Evolutionary conservation across 2,329 filamentous ascomycete species (phyloP).

Genomic region (Paecilomyces niveus): DNA sequence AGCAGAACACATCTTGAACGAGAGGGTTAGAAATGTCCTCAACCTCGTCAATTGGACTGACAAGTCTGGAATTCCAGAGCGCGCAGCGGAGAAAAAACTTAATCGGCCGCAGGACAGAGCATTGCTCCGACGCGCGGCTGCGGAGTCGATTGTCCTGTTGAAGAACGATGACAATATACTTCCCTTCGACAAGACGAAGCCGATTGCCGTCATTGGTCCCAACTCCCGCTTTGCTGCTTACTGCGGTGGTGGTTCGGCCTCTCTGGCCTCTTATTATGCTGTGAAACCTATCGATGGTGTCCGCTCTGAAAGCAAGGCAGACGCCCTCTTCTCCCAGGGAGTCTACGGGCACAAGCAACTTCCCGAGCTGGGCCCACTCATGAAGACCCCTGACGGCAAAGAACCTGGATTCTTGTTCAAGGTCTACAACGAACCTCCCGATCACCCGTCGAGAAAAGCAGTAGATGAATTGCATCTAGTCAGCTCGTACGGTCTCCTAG

Average conservation of each 20-base stretch:
- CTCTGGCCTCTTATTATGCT: constrained; percentile 40
- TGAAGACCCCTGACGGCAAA: constrained; percentile 46
- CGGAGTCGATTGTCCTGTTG: constrained; percentile 64
- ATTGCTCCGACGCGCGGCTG: constrained; percentile 58
- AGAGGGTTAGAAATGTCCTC: constrained; percentile 52
- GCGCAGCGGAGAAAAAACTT: constrained; percentile 46
- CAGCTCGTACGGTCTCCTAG: constrained; percentile 40
- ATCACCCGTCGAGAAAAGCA: constrained; percentile 38
- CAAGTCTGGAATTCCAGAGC: constrained; percentile 48
- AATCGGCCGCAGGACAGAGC: constrained; percentile 57
- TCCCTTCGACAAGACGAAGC: constrained; percentile 45
- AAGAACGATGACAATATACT: constrained; percentile 63
- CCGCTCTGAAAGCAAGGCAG: constrained; percentile 24
- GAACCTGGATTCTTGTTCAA: constrained; percentile 54
- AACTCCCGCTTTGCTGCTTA: constrained; percentile 43
- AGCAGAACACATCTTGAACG: constrained; percentile 47
- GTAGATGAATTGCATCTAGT: constrained; percentile 46
- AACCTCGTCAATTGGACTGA: constrained; percentile 54
- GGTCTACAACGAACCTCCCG: constrained; percentile 54
- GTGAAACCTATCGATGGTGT: constrained; percentile 40
- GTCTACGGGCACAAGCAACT: constrained; percentile 60
- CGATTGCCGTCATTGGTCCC: constrained; percentile 48
- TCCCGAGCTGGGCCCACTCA: constrained; percentile 49
- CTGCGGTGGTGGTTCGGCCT: constrained; percentile 60
- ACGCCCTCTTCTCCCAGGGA: constrained; percentile 50